Evolutionary conservation across 352 stramenopile genomes (phyloP).

Genomic region (Phytophthora sp.): DNA sequence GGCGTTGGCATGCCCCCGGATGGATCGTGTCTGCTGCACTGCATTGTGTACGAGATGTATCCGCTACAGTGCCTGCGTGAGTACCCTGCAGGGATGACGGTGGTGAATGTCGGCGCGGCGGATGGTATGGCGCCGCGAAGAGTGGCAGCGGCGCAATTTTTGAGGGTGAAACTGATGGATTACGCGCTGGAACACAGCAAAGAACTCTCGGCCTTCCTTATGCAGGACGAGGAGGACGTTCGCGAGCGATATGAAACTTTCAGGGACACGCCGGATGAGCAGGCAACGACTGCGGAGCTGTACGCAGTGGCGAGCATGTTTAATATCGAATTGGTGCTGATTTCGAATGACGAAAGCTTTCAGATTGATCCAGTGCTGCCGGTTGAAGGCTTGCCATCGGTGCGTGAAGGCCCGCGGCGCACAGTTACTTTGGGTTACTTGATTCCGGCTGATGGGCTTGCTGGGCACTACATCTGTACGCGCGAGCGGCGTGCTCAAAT

Average conservation of each 20-base stretch:
- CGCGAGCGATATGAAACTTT: slow-evolving; percentile 77
- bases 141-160: slow-evolving; percentile 64
- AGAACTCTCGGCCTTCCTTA: slow-evolving; percentile 60
- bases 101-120: slow-evolving; percentile 82
- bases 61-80: slow-evolving; percentile 76
- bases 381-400: slow-evolving; percentile 57
- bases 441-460: slow-evolving; percentile 64
- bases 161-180: slow-evolving; percentile 75
- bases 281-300: slow-evolving; percentile 79
- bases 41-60: slow-evolving; percentile 88
- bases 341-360: slow-evolving; percentile 85
- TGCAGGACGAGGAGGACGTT: slow-evolving; percentile 78
- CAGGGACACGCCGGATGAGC: slow-evolving; percentile 70
- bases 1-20: slow-evolving; percentile 85
- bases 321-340: slow-evolving; percentile 78
- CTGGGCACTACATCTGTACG: slow-evolving; percentile 86
- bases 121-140: slow-evolving; percentile 79
- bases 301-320: slow-evolving; percentile 86
- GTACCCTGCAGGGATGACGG: slow-evolving; percentile 74
- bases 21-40: slow-evolving; percentile 83
- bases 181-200: slow-evolving; percentile 76
- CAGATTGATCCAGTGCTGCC: slow-evolving; percentile 82
- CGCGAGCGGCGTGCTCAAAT: slow-evolving; percentile 51
- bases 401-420: slow-evolving; percentile 56
- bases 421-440: slow-evolving; percentile 82